Base-by-base conservation (phyloP, 2,329 filamentous ascomycete species). In the Cercospora citrullina region DNA sequence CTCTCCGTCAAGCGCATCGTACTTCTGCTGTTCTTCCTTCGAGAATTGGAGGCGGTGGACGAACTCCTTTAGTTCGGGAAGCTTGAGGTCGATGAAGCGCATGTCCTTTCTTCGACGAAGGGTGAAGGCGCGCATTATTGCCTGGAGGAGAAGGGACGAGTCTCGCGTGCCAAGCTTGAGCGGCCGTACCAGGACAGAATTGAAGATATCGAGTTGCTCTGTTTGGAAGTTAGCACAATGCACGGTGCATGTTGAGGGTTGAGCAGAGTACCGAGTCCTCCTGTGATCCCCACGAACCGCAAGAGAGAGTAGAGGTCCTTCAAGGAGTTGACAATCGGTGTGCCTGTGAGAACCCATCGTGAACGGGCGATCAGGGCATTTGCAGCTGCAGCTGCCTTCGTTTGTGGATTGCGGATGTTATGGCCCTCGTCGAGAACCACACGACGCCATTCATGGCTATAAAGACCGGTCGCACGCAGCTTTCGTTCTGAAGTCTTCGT, bases 401-500 rank as follows among this genome's bases (percentile, higher is more conserved):
- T 91, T 62, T 86, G 86, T 3, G 90, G 87, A 68, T 96, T 96
- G 14, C 93, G 87, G 68, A 96, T 93, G 0, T 83, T 89, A 75
- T 97, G 93, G 0, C 91, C 92, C 81, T 96, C 92, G 72, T 96
- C 92, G 5, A 96, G 83, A 10, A 96, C 90, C 9, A 96, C 83
- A 7, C 93, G 89, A 10, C 90, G 87, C 93, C 93, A 96, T 4
- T 89, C 84, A 7, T 91, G 77, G 3, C 87, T 88, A 76, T 87
- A 90, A 0, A 90, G 80, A 0, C 86, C 86, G 33, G 79, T 78
- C n/a, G 77, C 71, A 1, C 82, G 80, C 10, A 75, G 51, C 39
- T 72, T 72, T 1, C 68, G 45, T 55, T 73, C 71, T 12, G 76
- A 74, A 9, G 69, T 58, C 59, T 73, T 72, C 2, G 80, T 55